Evolutionary conservation across 2,329 filamentous ascomycete species (phyloP).

Genomic region (Calonectria pteridis): DNA sequence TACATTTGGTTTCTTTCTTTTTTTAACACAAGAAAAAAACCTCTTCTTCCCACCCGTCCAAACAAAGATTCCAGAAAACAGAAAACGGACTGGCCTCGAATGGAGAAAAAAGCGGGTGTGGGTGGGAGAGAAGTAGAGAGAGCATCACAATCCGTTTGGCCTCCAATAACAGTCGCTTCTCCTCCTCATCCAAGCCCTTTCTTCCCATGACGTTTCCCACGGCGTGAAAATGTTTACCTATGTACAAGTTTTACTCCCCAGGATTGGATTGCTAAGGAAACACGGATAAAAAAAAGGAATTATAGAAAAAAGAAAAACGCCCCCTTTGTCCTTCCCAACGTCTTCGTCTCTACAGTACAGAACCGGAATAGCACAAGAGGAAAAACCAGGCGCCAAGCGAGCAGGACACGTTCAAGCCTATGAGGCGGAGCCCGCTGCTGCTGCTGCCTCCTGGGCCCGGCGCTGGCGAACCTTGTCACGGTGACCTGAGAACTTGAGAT

Average conservation of each 20-base stretch:
- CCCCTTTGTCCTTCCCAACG: slow-evolving; percentile 23
- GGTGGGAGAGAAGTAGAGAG: background rate
- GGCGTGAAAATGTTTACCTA: slow-evolving; percentile 12
- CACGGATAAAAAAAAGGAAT: slow-evolving; percentile 19
- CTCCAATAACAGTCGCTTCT: slow-evolving; percentile 29
- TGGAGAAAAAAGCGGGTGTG: background rate
- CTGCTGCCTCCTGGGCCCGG: slow-evolving; percentile 40
- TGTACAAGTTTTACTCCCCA: slow-evolving; percentile 24
- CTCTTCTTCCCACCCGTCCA: slow-evolving; percentile 23
- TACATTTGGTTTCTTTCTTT: slow-evolving; percentile 29
- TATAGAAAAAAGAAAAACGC: slow-evolving; percentile 28
- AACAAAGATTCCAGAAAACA: slow-evolving; percentile 26
- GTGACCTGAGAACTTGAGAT: slow-evolving; percentile 88
- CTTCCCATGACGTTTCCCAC: background rate
- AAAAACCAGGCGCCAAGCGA: background rate
- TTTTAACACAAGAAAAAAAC: background rate
- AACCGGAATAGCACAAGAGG: slow-evolving; percentile 4
- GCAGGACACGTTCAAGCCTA: background rate
- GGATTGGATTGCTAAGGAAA: slow-evolving; percentile 1
- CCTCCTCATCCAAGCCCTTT: slow-evolving; percentile 13
- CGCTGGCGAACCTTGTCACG: slow-evolving; percentile 71
- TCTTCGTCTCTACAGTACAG: slow-evolving; percentile 24
- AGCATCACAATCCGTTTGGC: slow-evolving; percentile 19
- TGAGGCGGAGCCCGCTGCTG: slow-evolving; percentile 18
- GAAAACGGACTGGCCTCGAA: slow-evolving; percentile 26